Base-by-base conservation (phyloP, 176 grass and related monocot genomes). In the Triticum turgidum region DNA sequence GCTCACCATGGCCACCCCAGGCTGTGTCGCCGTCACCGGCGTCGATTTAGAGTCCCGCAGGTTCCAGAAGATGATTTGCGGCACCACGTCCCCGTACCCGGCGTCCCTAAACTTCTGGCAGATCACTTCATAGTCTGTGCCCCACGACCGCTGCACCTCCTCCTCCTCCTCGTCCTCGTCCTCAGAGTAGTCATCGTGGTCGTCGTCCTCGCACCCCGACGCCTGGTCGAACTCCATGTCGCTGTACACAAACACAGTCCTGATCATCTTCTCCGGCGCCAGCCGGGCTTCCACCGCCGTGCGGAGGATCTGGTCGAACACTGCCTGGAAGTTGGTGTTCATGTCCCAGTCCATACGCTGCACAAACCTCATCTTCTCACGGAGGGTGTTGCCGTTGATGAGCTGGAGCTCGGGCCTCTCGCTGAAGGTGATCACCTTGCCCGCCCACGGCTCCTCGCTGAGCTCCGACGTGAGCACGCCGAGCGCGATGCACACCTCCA, bases 201-300 rank as follows among this genome's bases (percentile, higher is more conserved):
- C 47, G 0, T 49, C 45, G 12, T 49, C 11, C 11, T 47, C 45
- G 12, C 5, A 15, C 11, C 11, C 54, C 10, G 95, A 95, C 20
- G 86, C 92, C 78, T 15, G 0, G 52, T 93, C 86, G 80, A 91
- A 93, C 78, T 93, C 92, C 92, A 90, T 93, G 88, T 93, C 92
- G 82, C 85, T 90, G 82, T 91, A 93, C 52, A 91, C 92, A 13
- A 93, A 80, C 86, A 93, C 67, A 13, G 44, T 47, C 44, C 44
- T 47, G 44, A 47, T 47, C 44, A 47, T 47, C 44, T 47, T 47
- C 44, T 47, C 44, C 11, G 71, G 71, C 71, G 22, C 41, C 12
- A 74, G 71, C 12, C 71, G 22, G 25, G 71, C 41, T 3, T 45
- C 41, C 71, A 74, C 71, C 6, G 22, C 71, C 22, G 71, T 74